Evolutionary conservation across 345 rosid genomes (phyloP), one percentile per base, ranked within the genome.

Genomic region (Viola odorata): DNA sequence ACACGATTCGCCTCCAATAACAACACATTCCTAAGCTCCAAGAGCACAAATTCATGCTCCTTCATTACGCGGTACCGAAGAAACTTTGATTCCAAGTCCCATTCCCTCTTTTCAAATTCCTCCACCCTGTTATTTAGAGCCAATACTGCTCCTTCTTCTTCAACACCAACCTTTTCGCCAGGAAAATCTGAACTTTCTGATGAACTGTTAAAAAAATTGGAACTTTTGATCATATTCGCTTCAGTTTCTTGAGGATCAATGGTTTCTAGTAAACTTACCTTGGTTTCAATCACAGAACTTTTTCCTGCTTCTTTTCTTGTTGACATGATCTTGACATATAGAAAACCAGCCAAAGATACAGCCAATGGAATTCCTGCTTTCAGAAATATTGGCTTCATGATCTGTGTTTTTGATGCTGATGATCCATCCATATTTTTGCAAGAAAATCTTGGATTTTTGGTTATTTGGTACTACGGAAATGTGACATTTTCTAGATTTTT

Each of bases 291-390:
- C 12, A 78, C 59, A 16, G 76, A 64, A 69, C 58, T 14, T 6
- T 55, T 56, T 15, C 6, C 16, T 62, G 59, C n/a, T 12, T 50
- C 45, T 15, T 61, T 63, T 69, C 73, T 77, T 48, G 73, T 69
- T 14, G 77, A 42, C 37, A 84, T 65, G 66, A 82, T 72, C 70
- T 61, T 82, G 0, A 87, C 84, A 61, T 48, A 76, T 44, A 82
- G 3, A 57, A 88, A 78, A 69, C 91, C 91, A 50, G 85, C 78
- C 62, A 85, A 66, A 36, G 96, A 84, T n/a, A 91, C 0, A 32
- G 66, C 85, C 50, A 91, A 51, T 53, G 90, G 83, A 52, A 88
- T 53, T 23, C 87, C 84, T 61, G 88, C 85, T 73, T 79, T 86
- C 16, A 91, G 77, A 37, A 86, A 57, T 66, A 77, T 55, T 1